Conservation (phyloP, 805 yeast species). For the Priceomyces haplophilus region DNA sequence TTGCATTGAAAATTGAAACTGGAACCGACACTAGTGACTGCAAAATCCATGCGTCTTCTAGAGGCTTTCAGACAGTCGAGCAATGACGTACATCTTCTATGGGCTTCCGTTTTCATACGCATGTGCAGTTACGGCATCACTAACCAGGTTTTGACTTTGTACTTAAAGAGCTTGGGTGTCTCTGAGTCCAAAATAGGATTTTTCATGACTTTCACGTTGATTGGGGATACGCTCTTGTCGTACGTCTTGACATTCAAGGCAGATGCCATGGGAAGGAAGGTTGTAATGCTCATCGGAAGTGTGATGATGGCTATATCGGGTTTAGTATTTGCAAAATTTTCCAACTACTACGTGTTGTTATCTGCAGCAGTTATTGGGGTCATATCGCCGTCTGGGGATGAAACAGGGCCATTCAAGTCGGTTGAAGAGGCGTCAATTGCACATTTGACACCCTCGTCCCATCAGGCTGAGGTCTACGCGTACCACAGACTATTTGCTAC, state of each 20-base stretch:
- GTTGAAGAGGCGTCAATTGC: constrained; percentile 83
- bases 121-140: constrained; percentile 75
- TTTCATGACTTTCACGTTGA: constrained; percentile 76
- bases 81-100: constrained; percentile 58
- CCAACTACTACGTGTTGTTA: constrained; percentile 54
- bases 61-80: constrained; percentile 37
- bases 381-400: constrained; percentile 85
- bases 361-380: constrained; percentile 80
- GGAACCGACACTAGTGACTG: too few relatives aligned
- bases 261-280: constrained; percentile 63
- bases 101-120: constrained; percentile 68
- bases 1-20: too few relatives aligned
- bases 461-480: constrained; percentile 73
- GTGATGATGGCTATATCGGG: constrained; percentile 70
- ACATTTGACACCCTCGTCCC: constrained; percentile 62
- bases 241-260: constrained; percentile 75
- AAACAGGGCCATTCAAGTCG: constrained; percentile 86
- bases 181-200: constrained; percentile 62
- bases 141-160: constrained; percentile 72
- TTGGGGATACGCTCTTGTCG: constrained; percentile 76
- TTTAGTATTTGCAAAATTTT: constrained; percentile 53
- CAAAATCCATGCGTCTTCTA: constrained; percentile 32
- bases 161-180: constrained; percentile 53
- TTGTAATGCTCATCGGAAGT: constrained; percentile 61
- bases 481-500: constrained; percentile 68